Evolutionary conservation across 192 early-diverging fungal species (phyloP), one percentile per base, ranked within the genome.

Genomic region (Coemansia sp.): DNA sequence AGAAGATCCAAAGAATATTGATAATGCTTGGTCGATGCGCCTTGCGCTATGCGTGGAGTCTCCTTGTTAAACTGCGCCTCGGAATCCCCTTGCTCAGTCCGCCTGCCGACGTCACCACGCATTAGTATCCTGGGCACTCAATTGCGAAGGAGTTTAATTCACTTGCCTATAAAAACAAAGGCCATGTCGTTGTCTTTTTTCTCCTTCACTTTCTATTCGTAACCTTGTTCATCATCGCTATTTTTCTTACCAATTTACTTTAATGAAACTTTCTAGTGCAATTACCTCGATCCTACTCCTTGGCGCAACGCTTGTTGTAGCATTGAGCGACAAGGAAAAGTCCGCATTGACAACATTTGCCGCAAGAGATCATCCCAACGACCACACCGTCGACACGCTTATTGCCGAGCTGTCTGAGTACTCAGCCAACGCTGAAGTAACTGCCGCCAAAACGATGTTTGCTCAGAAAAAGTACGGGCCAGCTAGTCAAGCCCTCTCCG

Each of bases 301-400:
- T 40, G 50, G 49, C 12, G 34, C 64, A n/a, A 11, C 61, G 24
- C 22, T 67, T 59, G 68, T 37, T 7, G 61, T 43, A 1, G 52
- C 62, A 4, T 38, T 77, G 27, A 58, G 65, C 0, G 75, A 77
- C 52, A 71, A 69, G 60, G 74, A 70, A 53, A 77, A 69, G 29
- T 44, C 43, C 3, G 75, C 70, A 0, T 37, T 77, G 37, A 39
- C 47, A 6, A 27, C 30, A 8, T 71, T 77, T 61, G 38, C 30
- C 11, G 35, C 34, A 2, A 43, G 56, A 11, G 52, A 68, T 39
- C 75, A 77, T 43, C 62, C 75, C 37, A n/a, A 32, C n/a, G 61
- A 65, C 47, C 65, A 68, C 47, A 35, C 27, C 3, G 30, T 61
- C 5, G 15, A 55, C 4, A 38, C 64, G 1, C 59, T 73, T 2